A percentile compares a stretch with the other conserved stretches of the same genome.
Evolutionary conservation across 345 rosid species (phyloP).

Genomic region (Turnera subulata): DNA sequence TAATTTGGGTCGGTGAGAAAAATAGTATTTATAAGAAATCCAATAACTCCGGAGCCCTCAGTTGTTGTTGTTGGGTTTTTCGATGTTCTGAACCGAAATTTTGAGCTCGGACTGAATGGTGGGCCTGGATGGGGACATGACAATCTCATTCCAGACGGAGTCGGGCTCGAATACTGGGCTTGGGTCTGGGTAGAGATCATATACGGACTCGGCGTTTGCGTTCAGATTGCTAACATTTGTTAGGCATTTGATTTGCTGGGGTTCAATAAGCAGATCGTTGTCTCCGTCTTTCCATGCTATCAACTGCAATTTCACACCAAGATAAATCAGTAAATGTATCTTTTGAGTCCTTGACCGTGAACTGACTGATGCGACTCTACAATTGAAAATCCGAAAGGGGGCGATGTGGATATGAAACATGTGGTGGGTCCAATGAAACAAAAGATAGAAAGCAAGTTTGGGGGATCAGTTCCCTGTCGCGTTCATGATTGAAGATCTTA

Average conservation of each 20-base stretch:
- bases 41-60: no score
- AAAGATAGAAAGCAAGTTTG: no score
- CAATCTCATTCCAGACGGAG: slow-evolving; percentile 60
- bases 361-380: no score
- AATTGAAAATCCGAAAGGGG: no score
- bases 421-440: no score
- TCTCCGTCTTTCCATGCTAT: slow-evolving; percentile 80
- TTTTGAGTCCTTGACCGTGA: no score
- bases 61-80: slow-evolving; percentile 13
- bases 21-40: no score
- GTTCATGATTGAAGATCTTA: no score
- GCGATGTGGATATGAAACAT: no score
- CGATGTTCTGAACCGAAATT: slow-evolving; percentile 37
- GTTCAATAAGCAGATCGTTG: slow-evolving; percentile 58
- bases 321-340: no score
- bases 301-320: slow-evolving; percentile 42
- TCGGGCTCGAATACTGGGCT: slow-evolving; percentile 38
- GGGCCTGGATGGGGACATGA: slow-evolving; percentile 45
- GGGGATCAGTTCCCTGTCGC: no score
- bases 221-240: slow-evolving; percentile 39
- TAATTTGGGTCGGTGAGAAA: no score
- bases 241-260: slow-evolving; percentile 51
- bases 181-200: slow-evolving; percentile 54
- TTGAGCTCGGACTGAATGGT: slow-evolving; percentile 38
- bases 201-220: slow-evolving; percentile 58